A percentile compares a stretch with the other conserved stretches of the same genome.
Conservation (phyloP, 164 flowering plant species). For the Akebia trifoliata region DNA sequence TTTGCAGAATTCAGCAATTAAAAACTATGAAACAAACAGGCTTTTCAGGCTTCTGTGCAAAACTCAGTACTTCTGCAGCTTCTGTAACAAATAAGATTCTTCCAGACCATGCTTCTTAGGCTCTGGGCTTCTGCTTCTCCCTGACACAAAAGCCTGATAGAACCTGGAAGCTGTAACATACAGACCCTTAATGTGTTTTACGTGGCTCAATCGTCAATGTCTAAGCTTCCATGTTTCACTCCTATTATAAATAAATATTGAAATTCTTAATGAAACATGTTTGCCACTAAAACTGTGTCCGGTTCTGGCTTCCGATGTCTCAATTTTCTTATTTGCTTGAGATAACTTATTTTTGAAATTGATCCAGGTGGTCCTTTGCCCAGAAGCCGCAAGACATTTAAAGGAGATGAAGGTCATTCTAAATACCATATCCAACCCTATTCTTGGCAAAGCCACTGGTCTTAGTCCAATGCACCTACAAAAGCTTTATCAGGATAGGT, state of each 20-base stretch:
- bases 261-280: constrained; percentile 26
- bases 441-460: constrained; percentile 62
- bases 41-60: too few relatives aligned
- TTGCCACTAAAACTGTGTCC: constrained; percentile 72
- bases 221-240: constrained; percentile 43
- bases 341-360: constrained; percentile 15
- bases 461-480: constrained; percentile 44
- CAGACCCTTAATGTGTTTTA: constrained; percentile 16
- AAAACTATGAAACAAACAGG: too few relatives aligned
- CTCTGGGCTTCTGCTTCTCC: too few relatives aligned
- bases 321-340: background rate
- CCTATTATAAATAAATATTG: constrained; percentile 28
- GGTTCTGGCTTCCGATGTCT: background rate
- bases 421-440: constrained; percentile 76
- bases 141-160: too few relatives aligned
- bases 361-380: constrained; percentile 75
- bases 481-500: constrained; percentile 89
- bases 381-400: constrained; percentile 68
- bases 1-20: too few relatives aligned
- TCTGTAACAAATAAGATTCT: too few relatives aligned
- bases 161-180: background rate
- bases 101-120: too few relatives aligned
- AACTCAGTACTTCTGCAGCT: too few relatives aligned
- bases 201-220: constrained; percentile 63
- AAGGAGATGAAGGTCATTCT: constrained; percentile 86